Percentiles rank a stretch among this genome's conserved stretches.
Conservation (phyloP, 345 rosid genomes). For the Populus ilicifolia region DNA sequence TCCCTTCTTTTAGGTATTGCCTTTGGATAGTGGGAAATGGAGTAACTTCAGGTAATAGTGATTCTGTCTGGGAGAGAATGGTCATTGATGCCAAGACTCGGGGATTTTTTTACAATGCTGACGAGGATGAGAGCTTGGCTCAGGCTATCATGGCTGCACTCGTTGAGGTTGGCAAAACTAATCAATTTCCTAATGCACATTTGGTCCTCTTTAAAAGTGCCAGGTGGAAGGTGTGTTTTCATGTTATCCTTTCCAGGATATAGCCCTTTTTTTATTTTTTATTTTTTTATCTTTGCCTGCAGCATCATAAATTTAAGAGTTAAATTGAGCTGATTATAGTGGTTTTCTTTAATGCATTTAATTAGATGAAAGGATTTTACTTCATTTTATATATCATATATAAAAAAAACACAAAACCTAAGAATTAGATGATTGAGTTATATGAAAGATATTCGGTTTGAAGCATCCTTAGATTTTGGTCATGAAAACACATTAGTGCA, state of each 20-base stretch:
- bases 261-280: background rate
- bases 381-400: no score
- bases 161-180: background rate
- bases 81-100: conserved; percentile 36
- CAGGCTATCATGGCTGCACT: background rate
- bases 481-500: no score
- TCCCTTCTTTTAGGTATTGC: conserved; percentile 25
- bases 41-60: conserved; percentile 28
- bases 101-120: conserved; percentile 34
- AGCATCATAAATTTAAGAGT: no score
- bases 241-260: no score
- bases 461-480: no score
- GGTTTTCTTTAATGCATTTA: no score
- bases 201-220: background rate
- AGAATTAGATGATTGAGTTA: no score
- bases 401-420: no score
- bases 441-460: no score
- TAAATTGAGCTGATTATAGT: no score
- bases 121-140: conserved; percentile 31
- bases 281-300: background rate
- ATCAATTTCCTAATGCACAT: background rate
- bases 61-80: conserved; percentile 35
- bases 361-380: no score
- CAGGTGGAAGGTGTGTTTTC: background rate
- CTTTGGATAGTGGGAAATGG: conserved; percentile 52